Evolutionary conservation across 371 early-diverging fungal genomes (phyloP).

Genomic region (Rhizopus delemar): DNA sequence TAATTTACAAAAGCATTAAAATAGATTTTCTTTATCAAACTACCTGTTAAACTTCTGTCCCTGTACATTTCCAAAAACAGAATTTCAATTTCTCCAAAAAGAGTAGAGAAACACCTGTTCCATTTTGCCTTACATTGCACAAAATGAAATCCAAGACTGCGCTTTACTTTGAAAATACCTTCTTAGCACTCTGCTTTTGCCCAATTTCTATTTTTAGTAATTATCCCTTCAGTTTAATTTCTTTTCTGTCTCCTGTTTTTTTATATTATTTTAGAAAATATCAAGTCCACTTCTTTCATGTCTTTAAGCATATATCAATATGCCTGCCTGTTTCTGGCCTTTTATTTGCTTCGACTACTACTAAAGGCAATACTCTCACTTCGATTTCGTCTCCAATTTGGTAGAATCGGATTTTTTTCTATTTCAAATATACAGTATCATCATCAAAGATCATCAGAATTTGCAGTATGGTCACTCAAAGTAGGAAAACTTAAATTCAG

Average conservation of each 20-base stretch:
- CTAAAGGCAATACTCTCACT: slow-evolving; percentile 25
- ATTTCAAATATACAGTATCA: slow-evolving; percentile 42
- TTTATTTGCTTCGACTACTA: slow-evolving; percentile 10
- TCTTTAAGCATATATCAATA: slow-evolving; percentile 17
- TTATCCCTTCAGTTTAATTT: background rate
- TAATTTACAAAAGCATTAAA: too few species aligned
- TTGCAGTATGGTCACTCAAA: slow-evolving; percentile 28
- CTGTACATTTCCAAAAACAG: too few species aligned
- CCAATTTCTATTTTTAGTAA: background rate
- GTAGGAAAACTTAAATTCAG: slow-evolving; percentile 49
- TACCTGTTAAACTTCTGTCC: too few species aligned
- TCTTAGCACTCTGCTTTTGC: background rate
- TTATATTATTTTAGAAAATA: background rate
- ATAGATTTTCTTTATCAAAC: too few species aligned
- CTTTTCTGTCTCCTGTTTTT: background rate
- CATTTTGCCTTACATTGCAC: too few species aligned
- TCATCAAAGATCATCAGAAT: slow-evolving; percentile 24
- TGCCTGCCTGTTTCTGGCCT: slow-evolving; percentile 10
- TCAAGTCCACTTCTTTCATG: slow-evolving; percentile 8
- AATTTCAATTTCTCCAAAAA: too few species aligned
- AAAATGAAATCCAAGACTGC: too few species aligned
- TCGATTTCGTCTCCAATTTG: slow-evolving; percentile 44
- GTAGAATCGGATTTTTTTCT: slow-evolving; percentile 48
- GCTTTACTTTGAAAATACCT: background rate
- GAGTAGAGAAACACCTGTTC: too few species aligned